A percentile compares a stretch with the other conserved stretches of the same genome.
Evolutionary conservation across 768 basidiomycete genomes (phyloP).

Genomic region (Trametes gibbosa): DNA sequence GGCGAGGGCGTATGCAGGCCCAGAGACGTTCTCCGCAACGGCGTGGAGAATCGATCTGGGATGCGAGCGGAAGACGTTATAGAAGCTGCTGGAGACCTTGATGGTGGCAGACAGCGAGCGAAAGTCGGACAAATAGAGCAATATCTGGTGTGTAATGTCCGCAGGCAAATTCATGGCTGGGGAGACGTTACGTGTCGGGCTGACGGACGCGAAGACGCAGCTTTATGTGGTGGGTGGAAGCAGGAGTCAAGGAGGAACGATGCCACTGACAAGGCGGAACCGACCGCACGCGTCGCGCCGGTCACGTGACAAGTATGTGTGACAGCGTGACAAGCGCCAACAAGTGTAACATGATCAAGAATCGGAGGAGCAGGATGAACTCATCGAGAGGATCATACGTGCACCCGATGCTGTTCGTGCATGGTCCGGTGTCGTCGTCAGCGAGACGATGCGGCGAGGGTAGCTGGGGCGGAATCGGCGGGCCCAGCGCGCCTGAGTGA

Average conservation of each 20-base stretch:
- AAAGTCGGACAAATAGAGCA: slow-evolving; percentile 24
- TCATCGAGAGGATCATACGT: no score
- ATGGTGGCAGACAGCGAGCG: slow-evolving; percentile 21
- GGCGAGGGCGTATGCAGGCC: slow-evolving; percentile 24
- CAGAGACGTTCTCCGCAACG: slow-evolving; percentile 24
- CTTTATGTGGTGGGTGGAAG: background rate
- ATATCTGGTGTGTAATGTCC: slow-evolving; percentile 27
- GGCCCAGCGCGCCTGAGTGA: background rate
- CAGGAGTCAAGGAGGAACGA: background rate
- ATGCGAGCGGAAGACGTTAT: slow-evolving; percentile 23
- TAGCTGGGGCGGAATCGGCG: background rate
- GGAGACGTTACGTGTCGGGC: background rate
- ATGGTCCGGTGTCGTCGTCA: no score
- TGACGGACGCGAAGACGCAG: background rate
- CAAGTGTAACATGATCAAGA: background rate
- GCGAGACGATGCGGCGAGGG: no score
- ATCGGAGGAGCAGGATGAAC: background rate
- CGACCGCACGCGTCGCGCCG: background rate
- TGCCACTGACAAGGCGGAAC: background rate
- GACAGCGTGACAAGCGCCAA: background rate
- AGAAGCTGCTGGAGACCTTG: slow-evolving; percentile 19
- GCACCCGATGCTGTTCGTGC: no score
- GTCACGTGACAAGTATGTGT: slow-evolving; percentile 4
- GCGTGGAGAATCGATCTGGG: slow-evolving; percentile 23
- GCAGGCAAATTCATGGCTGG: background rate